Conservation (phyloP, 2,329 filamentous ascomycete genomes). For the Sporothrix variecibatus region DNA sequence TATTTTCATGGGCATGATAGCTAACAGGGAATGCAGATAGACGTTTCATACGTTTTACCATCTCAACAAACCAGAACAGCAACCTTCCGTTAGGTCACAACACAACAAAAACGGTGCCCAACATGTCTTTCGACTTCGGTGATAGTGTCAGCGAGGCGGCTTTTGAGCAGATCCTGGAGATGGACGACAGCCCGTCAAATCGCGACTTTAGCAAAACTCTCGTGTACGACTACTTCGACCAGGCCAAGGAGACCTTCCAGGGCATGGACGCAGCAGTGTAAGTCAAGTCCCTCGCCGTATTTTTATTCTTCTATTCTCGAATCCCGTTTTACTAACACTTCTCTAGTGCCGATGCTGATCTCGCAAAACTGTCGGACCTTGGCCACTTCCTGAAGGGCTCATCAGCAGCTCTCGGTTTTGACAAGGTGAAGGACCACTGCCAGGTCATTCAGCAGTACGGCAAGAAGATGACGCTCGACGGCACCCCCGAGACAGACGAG, state of each 20-base stretch:
- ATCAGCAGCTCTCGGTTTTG: constrained; percentile 87
- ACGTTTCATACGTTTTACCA: neutral
- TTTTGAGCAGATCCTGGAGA: constrained; percentile 95
- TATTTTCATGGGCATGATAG: neutral
- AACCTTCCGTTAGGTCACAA: neutral
- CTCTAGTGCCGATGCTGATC: constrained; percentile 49
- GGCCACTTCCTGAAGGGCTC: constrained; percentile 98
- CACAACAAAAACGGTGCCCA: constrained; percentile 29
- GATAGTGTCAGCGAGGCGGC: constrained; percentile 77
- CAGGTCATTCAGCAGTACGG: constrained; percentile 97
- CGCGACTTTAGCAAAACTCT: constrained; percentile 87
- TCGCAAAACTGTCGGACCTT: constrained; percentile 74
- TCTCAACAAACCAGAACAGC: neutral
- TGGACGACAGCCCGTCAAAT: constrained; percentile 89
- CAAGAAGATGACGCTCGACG: constrained; percentile 76
- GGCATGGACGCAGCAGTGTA: constrained; percentile 85
- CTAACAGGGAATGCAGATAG: neutral
- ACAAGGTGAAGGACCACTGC: constrained; percentile 88
- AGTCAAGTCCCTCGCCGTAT: constrained; percentile 40
- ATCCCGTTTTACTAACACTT: neutral
- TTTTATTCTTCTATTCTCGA: neutral
- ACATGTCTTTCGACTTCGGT: constrained; percentile 62
- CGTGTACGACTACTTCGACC: constrained; percentile 89
- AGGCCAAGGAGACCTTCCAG: constrained; percentile 81
- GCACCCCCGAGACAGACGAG: constrained; percentile 66